Evolutionary conservation across 305 asterid species (phyloP).

Genomic region (Ajuga reptans): DNA sequence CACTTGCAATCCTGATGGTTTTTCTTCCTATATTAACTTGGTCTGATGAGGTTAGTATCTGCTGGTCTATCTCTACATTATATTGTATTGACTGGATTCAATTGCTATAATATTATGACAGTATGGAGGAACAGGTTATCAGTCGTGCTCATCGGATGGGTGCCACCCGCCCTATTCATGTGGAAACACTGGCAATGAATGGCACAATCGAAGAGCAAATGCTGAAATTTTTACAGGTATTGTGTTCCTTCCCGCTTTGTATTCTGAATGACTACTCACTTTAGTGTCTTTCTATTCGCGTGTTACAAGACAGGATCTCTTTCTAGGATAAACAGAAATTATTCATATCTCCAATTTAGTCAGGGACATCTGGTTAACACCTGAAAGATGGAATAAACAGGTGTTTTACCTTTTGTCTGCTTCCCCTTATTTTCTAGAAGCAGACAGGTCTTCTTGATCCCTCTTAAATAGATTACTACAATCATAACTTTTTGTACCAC

Average conservation of each 20-base stretch:
- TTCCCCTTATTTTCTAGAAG: background rate
- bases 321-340: background rate
- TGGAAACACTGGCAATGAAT: slow-evolving; percentile 84
- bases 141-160: slow-evolving; percentile 99
- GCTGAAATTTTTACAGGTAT: slow-evolving; percentile 82
- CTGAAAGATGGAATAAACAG: background rate
- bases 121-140: slow-evolving; percentile 98
- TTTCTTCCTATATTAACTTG: background rate
- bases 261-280: slow-evolving; percentile 13
- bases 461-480: background rate
- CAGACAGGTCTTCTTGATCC: background rate
- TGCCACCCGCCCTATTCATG: slow-evolving; percentile 80
- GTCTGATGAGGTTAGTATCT: slow-evolving; percentile 4
- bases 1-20: background rate
- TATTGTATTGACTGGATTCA: slow-evolving; percentile 22
- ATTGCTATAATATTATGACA: slow-evolving; percentile 32
- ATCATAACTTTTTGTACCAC: background rate
- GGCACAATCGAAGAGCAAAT: slow-evolving; percentile 97
- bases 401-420: slow-evolving; percentile 1
- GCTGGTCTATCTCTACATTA: background rate
- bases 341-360: background rate
- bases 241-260: background rate
- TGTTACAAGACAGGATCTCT: background rate
- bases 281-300: background rate
- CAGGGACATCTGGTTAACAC: slow-evolving; percentile 13